Evolutionary conservation across 2,329 filamentous ascomycete genomes (phyloP), one percentile per base, ranked within the genome.

Genomic region (Lachnum nothofagi): DNA sequence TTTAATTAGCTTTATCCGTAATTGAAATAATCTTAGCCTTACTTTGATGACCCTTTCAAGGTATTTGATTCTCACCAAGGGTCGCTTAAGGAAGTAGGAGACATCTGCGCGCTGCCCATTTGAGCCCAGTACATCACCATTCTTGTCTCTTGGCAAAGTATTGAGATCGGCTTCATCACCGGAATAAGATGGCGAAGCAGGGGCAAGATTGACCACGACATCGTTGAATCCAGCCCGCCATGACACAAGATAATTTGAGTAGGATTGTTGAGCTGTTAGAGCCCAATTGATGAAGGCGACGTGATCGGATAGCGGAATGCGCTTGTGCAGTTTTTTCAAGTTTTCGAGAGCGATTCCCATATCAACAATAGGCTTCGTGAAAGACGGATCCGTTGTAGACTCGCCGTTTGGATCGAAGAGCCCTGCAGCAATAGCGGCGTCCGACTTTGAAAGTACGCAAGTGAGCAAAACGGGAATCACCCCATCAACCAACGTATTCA

Each of bases 221-320:
- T 95, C 91, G 62, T 95, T 87, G 67, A 97, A 98, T 0, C 93
- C 93, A 41, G 97, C 77, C 24, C 90, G 80, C 93, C 93, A 98
- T 6, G 86, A 83, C 62, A 82, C 82, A 25, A 97, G 76, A 65
- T 97, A 98, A 62, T 88, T 84, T 52, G 82, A 76, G 65, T 98
- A 98, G 8, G 91, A 78, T 47, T 83, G 82, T 39, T 87, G 80
- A 0, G 88, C 83, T 17, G 79, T 81, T 48, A 89, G 80, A 2
- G 91, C 86, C 93, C 93, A 98, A 34, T 76, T 77, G 8, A 94
- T 73, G 44, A 98, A 76, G 12, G 79, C 77, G 49, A 86, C 79
- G 1, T 86, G 72, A 56, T 93, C 83, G 19, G 83, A 76, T 43
- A 86, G 73, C 0, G 91, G 90, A 14, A 94, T 86, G 46, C 85